Base-by-base conservation (phyloP, 1,284 basidiomycete genomes). In the Ustilago vetiveriae region DNA sequence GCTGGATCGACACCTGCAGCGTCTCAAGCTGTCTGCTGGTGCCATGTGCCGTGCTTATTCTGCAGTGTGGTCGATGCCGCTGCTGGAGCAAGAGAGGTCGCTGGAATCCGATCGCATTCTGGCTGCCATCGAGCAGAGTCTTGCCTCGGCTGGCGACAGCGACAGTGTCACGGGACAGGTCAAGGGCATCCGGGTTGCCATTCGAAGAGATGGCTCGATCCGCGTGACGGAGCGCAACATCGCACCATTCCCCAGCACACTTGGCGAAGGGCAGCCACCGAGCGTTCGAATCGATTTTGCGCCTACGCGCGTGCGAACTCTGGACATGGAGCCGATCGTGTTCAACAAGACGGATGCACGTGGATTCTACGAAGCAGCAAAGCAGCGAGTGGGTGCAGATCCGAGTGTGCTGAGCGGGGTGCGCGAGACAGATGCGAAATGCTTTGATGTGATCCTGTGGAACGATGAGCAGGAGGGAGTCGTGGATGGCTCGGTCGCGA, bases 261-360 rank as follows among this genome's bases (percentile, higher is more conserved):
- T 60, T 16, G 19, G 45, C 10, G 30, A 48, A 7, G 64, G 36
- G 17, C 39, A 33, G 9, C 29, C 47, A 13, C 68, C 68, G 10
- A 49, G 47, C 17, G 68, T 66, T 33, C 57, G 68, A 4, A 23
- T 65, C 23, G 68, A 71, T 27, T 32, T 30, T 14, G 37, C 35
- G 43, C 62, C 68, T 11, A 71, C 68, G 26, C 40, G 62, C 11
- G 62, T 71, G 19, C 40, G 68, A 1, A 65, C 53, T 22, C 39
- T 66, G 57, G 62, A 66, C 14, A 39, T 71, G 49, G 68, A 71
- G 36, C 68, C 68, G 27, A n/a, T 71, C 6, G 62, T 66, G 32
- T 66, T 71, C 47, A 71, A 71, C 68, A 71, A 71, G 62, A 71
- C 68, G 10, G 57, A 71, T 24, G 68, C 62, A 27, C 56, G 68